Base-by-base conservation (phyloP, 371 early-diverging fungal genomes). In the Blastocladiella emersonii region DNA sequence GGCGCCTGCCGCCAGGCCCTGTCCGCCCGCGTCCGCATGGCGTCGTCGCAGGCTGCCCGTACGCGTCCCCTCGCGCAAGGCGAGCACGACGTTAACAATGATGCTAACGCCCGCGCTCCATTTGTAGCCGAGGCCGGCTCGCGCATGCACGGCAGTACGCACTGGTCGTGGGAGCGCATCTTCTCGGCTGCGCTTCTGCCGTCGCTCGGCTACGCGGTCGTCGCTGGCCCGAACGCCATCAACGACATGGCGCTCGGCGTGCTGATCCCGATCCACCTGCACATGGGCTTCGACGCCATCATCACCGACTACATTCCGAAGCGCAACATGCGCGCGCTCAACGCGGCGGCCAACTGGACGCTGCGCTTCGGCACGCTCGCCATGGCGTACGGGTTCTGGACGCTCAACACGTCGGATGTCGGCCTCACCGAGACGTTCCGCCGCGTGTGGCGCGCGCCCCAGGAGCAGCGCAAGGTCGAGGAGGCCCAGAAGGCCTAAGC, bases 351-450 rank as follows among this genome's bases (percentile, higher is more conserved):
- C 61, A 75, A 63, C 63, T 85, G 83, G 76, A 66, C 80, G 61
- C 77, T 93, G 48, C 81, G 82, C 53, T 73, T 74, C 13, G 73
- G 78, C 49, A 92, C 95, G 30, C 83, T 84, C 13, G 74, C 85
- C 67, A 73, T 81, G 19, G 72, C 95, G 64, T 86, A 89, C 67
- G 97, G 93, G 34, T 86, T 85, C 70, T 97, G 89, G 78, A 76
- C 85, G 69, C 86, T 95, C 84, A 97, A 97, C 79, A 94, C 94
- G 35, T 81, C 89, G 60, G 96, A 97, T 67, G 80, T 95, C 63
- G 96, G 98, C 35, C 74, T 97, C 64, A 93, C 94, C 56, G 92
- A 88, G 72, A 79, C 90, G 67, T 75, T 91, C 65, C 75, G 79
- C 73, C 82, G 86, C 60, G 56, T 87, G 53, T 95, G 97, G 97